Conservation (phyloP, 2,329 filamentous ascomycete genomes). For the Penicillium fuscoglaucum region DNA sequence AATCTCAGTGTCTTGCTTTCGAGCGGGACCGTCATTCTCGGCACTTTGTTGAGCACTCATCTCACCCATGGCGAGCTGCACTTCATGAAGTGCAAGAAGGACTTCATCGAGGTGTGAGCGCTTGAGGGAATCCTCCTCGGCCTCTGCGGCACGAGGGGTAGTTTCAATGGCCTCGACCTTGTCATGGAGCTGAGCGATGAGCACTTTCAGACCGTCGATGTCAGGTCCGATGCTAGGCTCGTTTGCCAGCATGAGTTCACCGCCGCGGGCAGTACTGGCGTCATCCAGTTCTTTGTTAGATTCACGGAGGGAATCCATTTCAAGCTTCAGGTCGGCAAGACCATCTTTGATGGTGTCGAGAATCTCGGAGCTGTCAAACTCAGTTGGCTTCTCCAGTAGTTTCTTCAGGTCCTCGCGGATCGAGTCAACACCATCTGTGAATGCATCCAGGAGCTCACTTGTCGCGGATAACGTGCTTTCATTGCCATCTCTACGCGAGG, state of each 20-base stretch:
- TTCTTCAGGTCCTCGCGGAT: slow-evolving; percentile 74
- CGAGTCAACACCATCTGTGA: slow-evolving; percentile 70
- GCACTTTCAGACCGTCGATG: slow-evolving; percentile 79
- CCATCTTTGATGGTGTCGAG: slow-evolving; percentile 84
- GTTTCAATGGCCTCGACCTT: slow-evolving; percentile 78
- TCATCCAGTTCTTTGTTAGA: slow-evolving; percentile 51
- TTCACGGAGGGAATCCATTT: slow-evolving; percentile 77
- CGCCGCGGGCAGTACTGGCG: slow-evolving; percentile 51
- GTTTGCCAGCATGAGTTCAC: slow-evolving; percentile 59
- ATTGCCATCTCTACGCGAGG: slow-evolving; percentile 54
- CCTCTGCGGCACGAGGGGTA: slow-evolving; percentile 41
- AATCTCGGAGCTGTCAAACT: slow-evolving; percentile 86
- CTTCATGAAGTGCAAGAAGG: slow-evolving; percentile 46
- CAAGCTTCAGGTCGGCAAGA: slow-evolving; percentile 69
- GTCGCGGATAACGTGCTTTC: slow-evolving; percentile 57
- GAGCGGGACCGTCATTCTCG: slow-evolving; percentile 57
- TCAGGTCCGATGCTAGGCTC: slow-evolving; percentile 51
- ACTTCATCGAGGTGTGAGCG: slow-evolving; percentile 51
- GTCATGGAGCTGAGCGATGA: slow-evolving; percentile 77
- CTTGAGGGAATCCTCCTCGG: slow-evolving; percentile 45
- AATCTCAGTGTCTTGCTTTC: slow-evolving; percentile 81
- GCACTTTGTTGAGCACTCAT: slow-evolving; percentile 47
- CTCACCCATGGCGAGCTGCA: slow-evolving; percentile 62
- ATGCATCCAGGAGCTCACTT: slow-evolving; percentile 60
- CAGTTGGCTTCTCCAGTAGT: slow-evolving; percentile 73